Base-by-base conservation (phyloP, 371 early-diverging fungal species). In the Rhizopus stolonifer region DNA sequence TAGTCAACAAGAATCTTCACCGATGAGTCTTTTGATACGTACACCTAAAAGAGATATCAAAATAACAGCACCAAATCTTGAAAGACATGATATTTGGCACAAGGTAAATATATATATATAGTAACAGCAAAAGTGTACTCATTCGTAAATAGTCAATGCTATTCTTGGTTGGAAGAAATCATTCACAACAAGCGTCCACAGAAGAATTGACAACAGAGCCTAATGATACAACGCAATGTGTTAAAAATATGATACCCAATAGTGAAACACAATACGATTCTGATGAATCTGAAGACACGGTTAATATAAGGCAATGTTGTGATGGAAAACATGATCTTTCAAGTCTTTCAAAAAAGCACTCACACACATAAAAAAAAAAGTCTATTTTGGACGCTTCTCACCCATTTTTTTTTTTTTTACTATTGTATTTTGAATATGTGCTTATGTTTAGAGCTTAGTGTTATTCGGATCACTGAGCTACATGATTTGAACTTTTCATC, bases 21-120 rank as follows among this genome's bases (percentile, higher is more conserved):
- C 74, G 7, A 72, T 80, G 56, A 84, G 83, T 57, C 65, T 90
- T 9, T 46, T 89, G 40, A 71, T 90, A 17, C 77, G 77, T 17
- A 89, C 90, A 29, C 72, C 81, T 7, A 81, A 71, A 39, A 80
- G 89, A 38, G 81, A 86, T 56, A 65, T 90, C 14, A 86, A 85
- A 62, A 50, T 90, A 52, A 87, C 82, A 31, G 91, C 91, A 1
- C 67, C 77, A 1, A 75, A 65, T 5, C 74, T 83, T 29, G 82
- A 84, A 21, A 74, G 83, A 52, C 91, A 90, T 56, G 85, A 89
- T 14, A 59, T 82, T 36, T 90, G 91, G 91, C 46, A 62, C 4
- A 55, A 65, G 62, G 76, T 72, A 62, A 50, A 45, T 23, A 29
- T 29, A 2, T 43, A 18, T 24, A 10, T 15, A 48, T 44, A 23